These are phyloP conservation scores for Candida caryicola DNA, from an alignment of 805 yeast species.

Conservation along the genomic window DNA sequence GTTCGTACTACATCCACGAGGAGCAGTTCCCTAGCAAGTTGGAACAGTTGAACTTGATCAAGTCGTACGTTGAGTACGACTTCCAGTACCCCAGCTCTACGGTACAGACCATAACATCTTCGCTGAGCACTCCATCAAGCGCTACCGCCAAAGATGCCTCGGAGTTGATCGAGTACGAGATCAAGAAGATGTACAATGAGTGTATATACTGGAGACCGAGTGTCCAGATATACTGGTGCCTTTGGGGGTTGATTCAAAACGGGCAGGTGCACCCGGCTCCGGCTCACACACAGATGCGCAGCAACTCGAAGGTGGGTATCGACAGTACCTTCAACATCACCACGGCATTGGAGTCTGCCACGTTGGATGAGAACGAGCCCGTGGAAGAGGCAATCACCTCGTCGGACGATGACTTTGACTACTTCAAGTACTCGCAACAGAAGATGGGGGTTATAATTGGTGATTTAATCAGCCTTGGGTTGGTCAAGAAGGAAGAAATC, in stretches of 20 bases:
- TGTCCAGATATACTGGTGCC: conserved; percentile 75
- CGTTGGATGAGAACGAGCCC: conserved; percentile 21
- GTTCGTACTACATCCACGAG: conserved; percentile 50
- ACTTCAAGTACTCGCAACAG: conserved; percentile 69
- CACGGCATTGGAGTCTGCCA: conserved; percentile 50
- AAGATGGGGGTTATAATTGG: conserved; percentile 73
- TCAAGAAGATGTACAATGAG: conserved; percentile 59
- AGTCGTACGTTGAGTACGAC: conserved; percentile 72
- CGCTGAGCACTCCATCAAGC: conserved; percentile 11
- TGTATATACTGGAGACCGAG: conserved; percentile 76
- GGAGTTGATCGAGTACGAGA: conserved; percentile 36
- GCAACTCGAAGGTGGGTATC: conserved; percentile 35
- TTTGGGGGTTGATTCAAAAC: conserved; percentile 90
- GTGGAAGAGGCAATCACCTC: conserved; percentile 36
- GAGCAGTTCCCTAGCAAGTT: conserved; percentile 63
- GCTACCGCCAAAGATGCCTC: conserved; percentile 13
- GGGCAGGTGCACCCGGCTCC: conserved; percentile 34
- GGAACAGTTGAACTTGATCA: conserved; percentile 67
- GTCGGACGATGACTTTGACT: conserved; percentile 68
- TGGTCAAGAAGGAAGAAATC: conserved; percentile 36
- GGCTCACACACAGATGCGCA: conserved; percentile 3
- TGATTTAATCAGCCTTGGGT: conserved; percentile 63
- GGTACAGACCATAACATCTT: conserved; percentile 17
- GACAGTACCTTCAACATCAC: conserved; percentile 39
- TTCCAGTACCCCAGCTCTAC: conserved; percentile 36